These are phyloP conservation scores for Mycena metata DNA, from an alignment of 768 basidiomycete species.

Conservation along the genomic window DNA sequence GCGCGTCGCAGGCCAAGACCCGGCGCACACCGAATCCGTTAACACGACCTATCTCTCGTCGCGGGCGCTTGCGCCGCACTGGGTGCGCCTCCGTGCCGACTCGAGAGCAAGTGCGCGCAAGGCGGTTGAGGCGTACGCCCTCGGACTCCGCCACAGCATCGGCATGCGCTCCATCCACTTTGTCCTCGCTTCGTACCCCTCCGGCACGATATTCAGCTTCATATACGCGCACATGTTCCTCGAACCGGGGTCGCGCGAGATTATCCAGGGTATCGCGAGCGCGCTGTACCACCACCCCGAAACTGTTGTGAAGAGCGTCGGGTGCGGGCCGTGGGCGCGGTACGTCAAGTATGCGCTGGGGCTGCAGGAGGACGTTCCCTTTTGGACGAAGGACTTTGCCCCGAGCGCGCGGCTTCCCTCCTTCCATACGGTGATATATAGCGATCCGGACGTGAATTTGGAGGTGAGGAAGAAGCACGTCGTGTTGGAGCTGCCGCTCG, in stretches of 20 bases:
- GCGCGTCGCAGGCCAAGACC: conserved; percentile 9
- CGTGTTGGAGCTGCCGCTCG: conserved; percentile 24
- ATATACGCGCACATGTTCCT: conserved; percentile 15
- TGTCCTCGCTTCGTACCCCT: conserved; percentile 1
- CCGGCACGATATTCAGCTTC: conserved; percentile 13
- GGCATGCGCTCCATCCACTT: conserved; percentile 15
- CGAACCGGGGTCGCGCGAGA: conserved; percentile 12
- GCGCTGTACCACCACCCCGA: conserved; percentile 16
- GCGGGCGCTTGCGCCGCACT: conserved; percentile 11
- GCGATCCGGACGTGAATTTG: neutral
- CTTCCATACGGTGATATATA: conserved; percentile 8
- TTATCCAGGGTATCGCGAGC: conserved; percentile 8
- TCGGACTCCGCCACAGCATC: conserved; percentile 10
- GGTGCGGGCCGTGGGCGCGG: conserved; percentile 16
- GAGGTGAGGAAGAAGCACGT: conserved; percentile 2
- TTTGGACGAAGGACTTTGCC: conserved; percentile 20
- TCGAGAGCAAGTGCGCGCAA: neutral
- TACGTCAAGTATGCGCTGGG: conserved; percentile 13
- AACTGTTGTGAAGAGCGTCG: neutral
- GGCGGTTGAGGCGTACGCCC: conserved; percentile 1
- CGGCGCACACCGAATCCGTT: conserved; percentile 9
- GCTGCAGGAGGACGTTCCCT: conserved; percentile 4
- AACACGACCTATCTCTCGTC: conserved; percentile 17
- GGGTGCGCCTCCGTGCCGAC: conserved; percentile 19
- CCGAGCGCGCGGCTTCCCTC: conserved; percentile 10